Evolutionary conservation across 768 basidiomycete genomes (phyloP).

Genomic region (Pisolithus albus): DNA sequence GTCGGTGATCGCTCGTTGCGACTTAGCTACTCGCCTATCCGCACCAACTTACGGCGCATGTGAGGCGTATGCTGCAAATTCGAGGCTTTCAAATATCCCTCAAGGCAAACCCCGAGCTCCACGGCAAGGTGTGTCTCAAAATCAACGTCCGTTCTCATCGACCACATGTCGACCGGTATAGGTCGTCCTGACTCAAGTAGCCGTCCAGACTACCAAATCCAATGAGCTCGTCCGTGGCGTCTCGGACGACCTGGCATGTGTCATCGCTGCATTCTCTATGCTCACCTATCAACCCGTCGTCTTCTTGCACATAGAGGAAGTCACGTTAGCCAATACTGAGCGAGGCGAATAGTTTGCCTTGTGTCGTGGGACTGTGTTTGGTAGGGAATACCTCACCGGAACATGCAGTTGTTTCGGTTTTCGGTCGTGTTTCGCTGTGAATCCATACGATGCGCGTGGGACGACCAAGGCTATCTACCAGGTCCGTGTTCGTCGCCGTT

Average conservation of each 20-base stretch:
- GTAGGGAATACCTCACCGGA: constrained; percentile 60
- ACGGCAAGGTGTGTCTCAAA: constrained; percentile 50
- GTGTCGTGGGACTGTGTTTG: not conserved
- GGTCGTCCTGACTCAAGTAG: constrained; percentile 83
- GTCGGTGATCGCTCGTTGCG: constrained; percentile 20
- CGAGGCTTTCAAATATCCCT: constrained; percentile 79
- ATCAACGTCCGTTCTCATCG: not conserved
- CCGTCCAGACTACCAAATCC: constrained; percentile 71
- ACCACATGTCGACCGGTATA: constrained; percentile 14
- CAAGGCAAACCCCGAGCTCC: constrained; percentile 68
- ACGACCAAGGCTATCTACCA: constrained; percentile 75
- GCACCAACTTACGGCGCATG: not conserved
- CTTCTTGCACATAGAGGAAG: constrained; percentile 75
- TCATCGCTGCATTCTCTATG: constrained; percentile 78
- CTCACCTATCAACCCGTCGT: constrained; percentile 85
- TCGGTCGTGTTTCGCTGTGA: constrained; percentile 77
- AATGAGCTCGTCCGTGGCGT: constrained; percentile 71
- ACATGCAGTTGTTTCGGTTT: constrained; percentile 80
- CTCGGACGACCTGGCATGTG: constrained; percentile 63
- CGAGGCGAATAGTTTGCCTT: constrained; percentile 42
- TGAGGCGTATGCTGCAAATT: constrained; percentile 78
- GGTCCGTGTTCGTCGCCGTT: constrained; percentile 4
- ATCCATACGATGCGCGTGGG: constrained; percentile 78
- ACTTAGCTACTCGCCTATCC: too few relatives aligned
- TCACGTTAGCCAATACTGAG: constrained; percentile 87